Evolutionary conservation across 495 filamentous ascomycete species (phyloP), one percentile per base, ranked within the genome.

Genomic region (Hyaloscypha variabilis): DNA sequence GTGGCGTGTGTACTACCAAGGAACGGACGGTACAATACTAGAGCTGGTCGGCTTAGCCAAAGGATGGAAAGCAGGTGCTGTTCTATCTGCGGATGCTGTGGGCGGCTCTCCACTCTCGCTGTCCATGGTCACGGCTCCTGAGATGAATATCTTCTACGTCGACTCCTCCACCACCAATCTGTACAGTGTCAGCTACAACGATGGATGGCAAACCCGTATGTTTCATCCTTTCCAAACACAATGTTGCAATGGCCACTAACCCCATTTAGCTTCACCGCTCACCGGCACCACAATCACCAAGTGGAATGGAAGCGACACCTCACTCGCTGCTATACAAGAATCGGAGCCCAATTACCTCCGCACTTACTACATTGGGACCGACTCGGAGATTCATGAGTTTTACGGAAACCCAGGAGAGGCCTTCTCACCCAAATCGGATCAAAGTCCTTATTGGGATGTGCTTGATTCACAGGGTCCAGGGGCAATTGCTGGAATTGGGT

Each of bases 131-230:
- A 31, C 2, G 13, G 25, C 42, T 2, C 58, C 58, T 19, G 17
- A 51, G 19, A 61, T 61, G 23, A 61, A 61, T n/a, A 50, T 61
- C 3, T 61, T 61, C 25, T 51, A 61, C 29, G 42, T 61, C 5
- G 58, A 49, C n/a, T 26, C 36, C 19, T 29, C 36, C 3, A 21
- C 42, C n/a, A 50, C 3, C 19, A 61, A 24, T n/a, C 26, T 61
- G 19, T 61, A 13, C 24, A 51, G 14, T 8, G 23, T 61, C 19
- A 21, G 46, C 23, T 61, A 61, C 25, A 51, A 28, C 1, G 25
- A 24, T 6, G 25, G 4, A 10, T 61, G 58, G 58, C 28, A 26
- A 11, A 25, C 58, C 11, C 36, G 58, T 61, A 51, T 5, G 24
- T 61, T 26, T 8, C 5, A 24, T 4, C 13, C 24, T 54, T 13